Conservation (phyloP, 768 basidiomycete genomes). For the Suillus sp. region DNA sequence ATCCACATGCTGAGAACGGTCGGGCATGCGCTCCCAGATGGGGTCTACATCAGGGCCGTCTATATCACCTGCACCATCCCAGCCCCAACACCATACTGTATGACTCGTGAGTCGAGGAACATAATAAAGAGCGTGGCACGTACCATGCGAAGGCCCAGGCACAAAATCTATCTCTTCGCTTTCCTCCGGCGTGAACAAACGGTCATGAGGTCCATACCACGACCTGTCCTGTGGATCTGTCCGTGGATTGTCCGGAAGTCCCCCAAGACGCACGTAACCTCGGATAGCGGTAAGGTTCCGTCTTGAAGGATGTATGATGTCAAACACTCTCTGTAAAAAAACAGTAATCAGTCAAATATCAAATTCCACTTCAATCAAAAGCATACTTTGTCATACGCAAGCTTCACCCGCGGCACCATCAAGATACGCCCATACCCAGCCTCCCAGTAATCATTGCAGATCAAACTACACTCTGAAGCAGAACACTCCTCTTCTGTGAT, state of each 20-base stretch:
- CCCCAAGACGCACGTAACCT: constrained; percentile 93
- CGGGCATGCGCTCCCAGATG: constrained; percentile 88
- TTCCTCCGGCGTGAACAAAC: constrained; percentile 91
- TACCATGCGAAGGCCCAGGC: constrained; percentile 85
- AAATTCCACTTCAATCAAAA: neutral
- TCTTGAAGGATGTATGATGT: constrained; percentile 89
- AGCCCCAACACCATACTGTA: constrained; percentile 99
- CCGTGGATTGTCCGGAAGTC: constrained; percentile 91
- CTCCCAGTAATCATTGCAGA: constrained; percentile 99
- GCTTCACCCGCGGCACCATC: constrained; percentile 96
- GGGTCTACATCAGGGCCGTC: constrained; percentile 98
- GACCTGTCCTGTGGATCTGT: constrained; percentile 97
- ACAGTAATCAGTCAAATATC: constrained; percentile 12
- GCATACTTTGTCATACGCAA: constrained; percentile 89
- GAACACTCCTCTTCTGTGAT: constrained; percentile 90
- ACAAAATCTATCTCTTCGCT: constrained; percentile 72
- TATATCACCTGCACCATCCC: constrained; percentile 98
- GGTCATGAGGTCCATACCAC: constrained; percentile 98
- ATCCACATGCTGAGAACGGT: constrained; percentile 56
- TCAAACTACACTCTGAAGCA: constrained; percentile 92
- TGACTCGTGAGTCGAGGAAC: neutral
- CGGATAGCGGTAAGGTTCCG: constrained; percentile 95
- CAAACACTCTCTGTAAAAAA: constrained; percentile 78
- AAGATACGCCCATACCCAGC: constrained; percentile 95
- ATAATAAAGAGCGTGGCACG: constrained; percentile 12